A percentile compares a stretch with the other conserved stretches of the same genome.
Evolutionary conservation across 1,284 basidiomycete species (phyloP).

Genomic region (Trichosporon ovoides): DNA sequence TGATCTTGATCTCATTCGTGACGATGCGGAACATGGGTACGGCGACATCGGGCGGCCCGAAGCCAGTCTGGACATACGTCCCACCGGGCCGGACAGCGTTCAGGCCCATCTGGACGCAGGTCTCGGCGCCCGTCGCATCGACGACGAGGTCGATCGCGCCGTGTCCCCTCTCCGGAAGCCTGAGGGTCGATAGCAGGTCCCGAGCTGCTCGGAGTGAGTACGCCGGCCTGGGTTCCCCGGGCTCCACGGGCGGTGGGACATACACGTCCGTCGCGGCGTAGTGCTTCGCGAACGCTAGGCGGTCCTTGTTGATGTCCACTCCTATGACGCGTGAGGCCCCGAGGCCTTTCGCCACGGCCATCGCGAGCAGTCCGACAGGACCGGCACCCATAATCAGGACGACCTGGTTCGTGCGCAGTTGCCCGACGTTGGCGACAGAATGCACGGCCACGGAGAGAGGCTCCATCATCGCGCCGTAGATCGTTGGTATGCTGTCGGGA

Average conservation of each 20-base stretch:
- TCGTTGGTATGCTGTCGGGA: conserved; percentile 47
- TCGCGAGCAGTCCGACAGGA: conserved; percentile 77
- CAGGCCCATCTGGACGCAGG: conserved; percentile 58
- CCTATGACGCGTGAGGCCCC: conserved; percentile 76
- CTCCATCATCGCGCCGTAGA: conserved; percentile 66
- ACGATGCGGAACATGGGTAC: conserved; percentile 45
- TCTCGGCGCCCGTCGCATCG: conserved; percentile 58
- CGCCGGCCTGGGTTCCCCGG: conserved; percentile 27
- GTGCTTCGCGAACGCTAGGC: conserved; percentile 77
- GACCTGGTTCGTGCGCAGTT: conserved; percentile 63
- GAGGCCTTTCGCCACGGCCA: conserved; percentile 86
- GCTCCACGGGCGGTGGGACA: conserved; percentile 22
- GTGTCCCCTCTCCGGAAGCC: conserved; percentile 50
- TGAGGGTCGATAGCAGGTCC: conserved; percentile 49
- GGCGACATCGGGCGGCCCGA: conserved; percentile 41
- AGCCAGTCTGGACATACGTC: conserved; percentile 45
- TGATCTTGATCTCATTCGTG: conserved; percentile 45
- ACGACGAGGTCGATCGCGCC: conserved; percentile 57
- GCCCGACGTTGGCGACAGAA: conserved; percentile 70
- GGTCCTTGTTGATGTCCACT: conserved; percentile 71
- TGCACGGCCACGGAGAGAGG: conserved; percentile 89
- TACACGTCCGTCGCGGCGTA: conserved; percentile 79
- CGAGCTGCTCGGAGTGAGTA: conserved; percentile 58
- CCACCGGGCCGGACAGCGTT: conserved; percentile 57
- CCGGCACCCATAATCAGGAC: conserved; percentile 79